Evolutionary conservation across 139 green algal species (phyloP), one percentile per base, ranked within the genome.

Genomic region (Monoraphidium neglectum): DNA sequence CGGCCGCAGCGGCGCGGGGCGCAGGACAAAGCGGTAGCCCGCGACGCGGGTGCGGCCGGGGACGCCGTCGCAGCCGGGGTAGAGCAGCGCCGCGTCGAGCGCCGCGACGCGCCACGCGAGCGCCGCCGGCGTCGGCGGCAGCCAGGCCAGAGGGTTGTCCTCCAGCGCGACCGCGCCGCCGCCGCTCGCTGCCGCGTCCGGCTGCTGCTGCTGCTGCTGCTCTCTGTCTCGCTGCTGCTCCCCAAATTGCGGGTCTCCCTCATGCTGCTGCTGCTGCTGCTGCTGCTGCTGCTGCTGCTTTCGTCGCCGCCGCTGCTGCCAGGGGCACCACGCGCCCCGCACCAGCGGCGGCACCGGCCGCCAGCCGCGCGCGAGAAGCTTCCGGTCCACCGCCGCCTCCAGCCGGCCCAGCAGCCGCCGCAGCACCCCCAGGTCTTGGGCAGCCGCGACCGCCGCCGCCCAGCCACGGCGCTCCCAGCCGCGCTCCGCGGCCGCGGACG

Each of bases 71-170:
- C 8, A 8, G 43, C 43, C 40, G 30, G 35, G 37, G 73, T 93
- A 94, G 0, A 86, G 36, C 28, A 97, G 64, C 0, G 90, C 76
- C 0, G 89, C 81, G 60, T 96, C 91, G 21, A 97, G 68, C 0
- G 86, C 74, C 47, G 77, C 61, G 70, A 97, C 70, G 8, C 93
- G 85, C 72, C 94, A 76, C n/a, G 82, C 73, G 28, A 97, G 32
- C 0, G 91, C 85, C 0, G 90, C 73, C 16, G 70, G 49, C 0
- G 93, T 97, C 49, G 84, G 53, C 3, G 93, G 93, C 59, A 97
- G 87, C 93, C 93, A 97, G 13, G 76, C 72, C 59, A 97, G 83
- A 18, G 82, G 79, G 73, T 89, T 77, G 18, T 23, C 43, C 43
- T 8, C 43, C 43, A 12, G 8, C 43, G 43, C 12, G 43, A 51